Conservation (phyloP, 2,329 filamentous ascomycete genomes). For the Camillea tinctor region DNA sequence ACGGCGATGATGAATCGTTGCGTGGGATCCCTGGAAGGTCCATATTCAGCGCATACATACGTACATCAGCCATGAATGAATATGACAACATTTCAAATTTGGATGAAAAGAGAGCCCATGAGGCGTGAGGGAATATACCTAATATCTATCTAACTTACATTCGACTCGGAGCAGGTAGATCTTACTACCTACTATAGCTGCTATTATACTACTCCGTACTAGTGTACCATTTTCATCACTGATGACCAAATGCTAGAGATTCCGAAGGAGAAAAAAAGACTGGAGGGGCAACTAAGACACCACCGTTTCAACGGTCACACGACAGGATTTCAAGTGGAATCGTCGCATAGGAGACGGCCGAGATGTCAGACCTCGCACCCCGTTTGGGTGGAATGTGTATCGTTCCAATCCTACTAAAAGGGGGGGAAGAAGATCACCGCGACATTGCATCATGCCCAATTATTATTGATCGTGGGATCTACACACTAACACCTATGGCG, state of each 20-base stretch:
- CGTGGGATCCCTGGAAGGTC: background rate
- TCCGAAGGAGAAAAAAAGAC: background rate
- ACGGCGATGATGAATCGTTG: background rate
- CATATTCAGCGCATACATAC: background rate
- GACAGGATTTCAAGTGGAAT: background rate
- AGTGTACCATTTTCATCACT: background rate
- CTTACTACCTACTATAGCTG: too few species aligned
- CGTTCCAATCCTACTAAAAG: slow-evolving; percentile 29
- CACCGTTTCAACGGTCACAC: background rate
- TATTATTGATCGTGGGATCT: slow-evolving; percentile 17
- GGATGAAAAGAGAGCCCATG: background rate
- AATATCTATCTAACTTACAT: too few species aligned
- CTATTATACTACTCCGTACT: background rate
- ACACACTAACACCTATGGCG: background rate
- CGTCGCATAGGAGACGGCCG: background rate
- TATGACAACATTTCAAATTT: background rate
- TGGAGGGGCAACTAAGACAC: background rate
- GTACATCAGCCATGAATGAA: background rate
- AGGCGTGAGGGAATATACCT: background rate
- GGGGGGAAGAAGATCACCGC: slow-evolving; percentile 25
- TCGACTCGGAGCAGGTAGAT: too few species aligned
- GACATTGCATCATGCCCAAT: slow-evolving; percentile 29
- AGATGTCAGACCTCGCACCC: slow-evolving; percentile 20
- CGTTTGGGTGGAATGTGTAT: slow-evolving; percentile 25
- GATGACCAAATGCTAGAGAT: background rate